These are phyloP conservation scores for Cladophialophora bantiana DNA, from an alignment of 2,329 filamentous ascomycete genomes.

Conservation along the genomic window DNA sequence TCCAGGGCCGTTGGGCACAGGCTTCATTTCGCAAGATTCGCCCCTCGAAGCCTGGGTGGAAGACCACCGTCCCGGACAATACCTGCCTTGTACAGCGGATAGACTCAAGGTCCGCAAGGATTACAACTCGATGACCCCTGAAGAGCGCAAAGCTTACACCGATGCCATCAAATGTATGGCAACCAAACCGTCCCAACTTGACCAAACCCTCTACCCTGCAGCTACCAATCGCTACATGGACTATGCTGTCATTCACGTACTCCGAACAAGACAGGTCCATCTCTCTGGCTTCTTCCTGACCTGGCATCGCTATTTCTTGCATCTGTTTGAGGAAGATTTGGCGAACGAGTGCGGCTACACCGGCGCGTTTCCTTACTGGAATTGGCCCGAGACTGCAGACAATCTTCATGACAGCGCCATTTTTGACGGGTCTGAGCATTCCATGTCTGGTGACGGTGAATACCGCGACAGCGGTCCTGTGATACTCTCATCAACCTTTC, in stretches of 20 bases:
- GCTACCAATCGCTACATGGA: constrained; percentile 50
- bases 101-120: constrained; percentile 39
- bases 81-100: constrained; percentile 32
- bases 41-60: constrained; percentile 31
- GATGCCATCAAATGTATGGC: constrained; percentile 50
- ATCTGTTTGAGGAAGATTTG: constrained; percentile 53
- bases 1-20: constrained; percentile 21
- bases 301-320: constrained; percentile 56
- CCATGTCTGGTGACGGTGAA: constrained; percentile 45
- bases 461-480: constrained; percentile 33
- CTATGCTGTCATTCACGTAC: constrained; percentile 50
- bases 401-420: constrained; percentile 44
- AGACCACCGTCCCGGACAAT: constrained; percentile 30
- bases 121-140: constrained; percentile 37
- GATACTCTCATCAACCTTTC: constrained; percentile 31
- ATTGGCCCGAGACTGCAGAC: constrained; percentile 46
- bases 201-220: constrained; percentile 44
- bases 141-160: constrained; percentile 46
- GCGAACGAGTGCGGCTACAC: constrained; percentile 54
- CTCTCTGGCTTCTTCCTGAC: constrained; percentile 49
- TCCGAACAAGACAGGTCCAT: constrained; percentile 47
- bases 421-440: constrained; percentile 50
- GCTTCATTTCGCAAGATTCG: constrained; percentile 17
- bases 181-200: constrained; percentile 44
- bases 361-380: constrained; percentile 55